Percentiles rank a stretch among this genome's conserved stretches.
Conservation (phyloP, 2,329 filamentous ascomycete species). For the Colletotrichum incanum region DNA sequence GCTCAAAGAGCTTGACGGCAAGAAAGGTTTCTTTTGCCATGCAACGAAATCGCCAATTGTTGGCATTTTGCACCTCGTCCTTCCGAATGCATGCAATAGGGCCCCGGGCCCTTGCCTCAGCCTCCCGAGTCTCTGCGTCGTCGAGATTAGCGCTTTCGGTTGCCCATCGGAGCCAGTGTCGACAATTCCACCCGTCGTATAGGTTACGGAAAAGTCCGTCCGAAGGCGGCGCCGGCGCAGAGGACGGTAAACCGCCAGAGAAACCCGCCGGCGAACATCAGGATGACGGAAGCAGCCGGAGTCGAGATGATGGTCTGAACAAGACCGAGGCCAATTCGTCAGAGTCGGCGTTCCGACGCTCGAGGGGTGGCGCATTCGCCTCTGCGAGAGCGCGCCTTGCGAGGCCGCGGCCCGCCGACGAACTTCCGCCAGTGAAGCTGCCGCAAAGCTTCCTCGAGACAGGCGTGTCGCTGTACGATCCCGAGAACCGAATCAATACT, state of each 20-base stretch:
- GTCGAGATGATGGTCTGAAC: constrained; percentile 21
- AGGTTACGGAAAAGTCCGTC: constrained; percentile 36
- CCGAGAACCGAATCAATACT: constrained; percentile 43
- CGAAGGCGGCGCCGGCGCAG: constrained; percentile 36
- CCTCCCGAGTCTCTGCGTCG: constrained; percentile 36
- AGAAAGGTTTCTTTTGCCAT: constrained; percentile 25
- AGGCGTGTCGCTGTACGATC: constrained; percentile 62
- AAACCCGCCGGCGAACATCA: constrained; percentile 42
- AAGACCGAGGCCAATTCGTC: constrained; percentile 17
- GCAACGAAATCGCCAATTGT: constrained; percentile 41
- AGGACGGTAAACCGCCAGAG: constrained; percentile 41
- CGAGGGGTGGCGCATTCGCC: constrained; percentile 43
- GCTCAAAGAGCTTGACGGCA: constrained; percentile 25
- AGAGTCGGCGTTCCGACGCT: constrained; percentile 38
- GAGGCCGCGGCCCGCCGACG: constrained; percentile 54
- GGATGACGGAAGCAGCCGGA: constrained; percentile 26
- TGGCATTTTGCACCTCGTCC: constrained; percentile 35
- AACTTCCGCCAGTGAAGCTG: constrained; percentile 68
- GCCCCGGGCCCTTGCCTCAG: constrained; percentile 47
- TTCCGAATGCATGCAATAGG: constrained; percentile 49
- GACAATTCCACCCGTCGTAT: constrained; percentile 43
- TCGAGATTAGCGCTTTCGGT: constrained; percentile 34
- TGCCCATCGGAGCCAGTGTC: constrained; percentile 42
- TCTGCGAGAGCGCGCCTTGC: constrained; percentile 52
- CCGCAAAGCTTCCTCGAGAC: constrained; percentile 71